Conservation (phyloP, 768 basidiomycete species). For the Boletellus ananas region DNA sequence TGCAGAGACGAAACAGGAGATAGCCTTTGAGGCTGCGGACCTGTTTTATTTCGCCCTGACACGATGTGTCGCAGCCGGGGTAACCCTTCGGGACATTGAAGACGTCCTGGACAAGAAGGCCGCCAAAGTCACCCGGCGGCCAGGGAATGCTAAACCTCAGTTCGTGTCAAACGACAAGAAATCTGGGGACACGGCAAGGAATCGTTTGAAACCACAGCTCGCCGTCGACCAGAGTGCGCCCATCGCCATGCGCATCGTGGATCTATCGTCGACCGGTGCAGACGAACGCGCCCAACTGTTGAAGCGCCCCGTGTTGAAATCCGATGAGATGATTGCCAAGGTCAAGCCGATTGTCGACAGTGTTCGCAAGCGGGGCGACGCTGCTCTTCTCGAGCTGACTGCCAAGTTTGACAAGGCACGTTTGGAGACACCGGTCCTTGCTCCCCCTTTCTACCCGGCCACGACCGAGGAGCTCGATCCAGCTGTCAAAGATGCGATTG, state of each 20-base stretch:
- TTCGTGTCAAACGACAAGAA: conserved; percentile 39
- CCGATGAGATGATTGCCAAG: conserved; percentile 60
- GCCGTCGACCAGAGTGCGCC: conserved; percentile 34
- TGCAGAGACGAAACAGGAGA: conserved; percentile 71
- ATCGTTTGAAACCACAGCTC: conserved; percentile 21
- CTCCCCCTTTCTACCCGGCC: conserved; percentile 64
- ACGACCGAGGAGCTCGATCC: conserved; percentile 53
- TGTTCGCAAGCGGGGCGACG: conserved; percentile 81
- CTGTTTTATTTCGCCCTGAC: conserved; percentile 89
- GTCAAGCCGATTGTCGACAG: conserved; percentile 92
- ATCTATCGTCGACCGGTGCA: conserved; percentile 46
- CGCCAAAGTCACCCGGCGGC: conserved; percentile 77
- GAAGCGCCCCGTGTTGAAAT: conserved; percentile 84
- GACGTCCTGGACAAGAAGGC: conserved; percentile 80
- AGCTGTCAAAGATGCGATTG: conserved; percentile 75
- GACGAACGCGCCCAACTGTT: conserved; percentile 67
- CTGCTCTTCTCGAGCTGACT: conserved; percentile 81
- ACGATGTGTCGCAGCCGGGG: conserved; percentile 79
- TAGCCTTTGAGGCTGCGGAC: conserved; percentile 95
- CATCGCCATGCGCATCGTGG: conserved; percentile 77
- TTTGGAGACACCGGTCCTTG: conserved; percentile 64
- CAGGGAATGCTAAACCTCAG: conserved; percentile 90
- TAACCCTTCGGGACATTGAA: conserved; percentile 81
- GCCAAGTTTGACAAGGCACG: conserved; percentile 89
- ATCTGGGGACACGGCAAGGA: conserved; percentile 27